Evolutionary conservation across 352 stramenopile genomes (phyloP).

Genomic region (Phytophthora boehmeriae): DNA sequence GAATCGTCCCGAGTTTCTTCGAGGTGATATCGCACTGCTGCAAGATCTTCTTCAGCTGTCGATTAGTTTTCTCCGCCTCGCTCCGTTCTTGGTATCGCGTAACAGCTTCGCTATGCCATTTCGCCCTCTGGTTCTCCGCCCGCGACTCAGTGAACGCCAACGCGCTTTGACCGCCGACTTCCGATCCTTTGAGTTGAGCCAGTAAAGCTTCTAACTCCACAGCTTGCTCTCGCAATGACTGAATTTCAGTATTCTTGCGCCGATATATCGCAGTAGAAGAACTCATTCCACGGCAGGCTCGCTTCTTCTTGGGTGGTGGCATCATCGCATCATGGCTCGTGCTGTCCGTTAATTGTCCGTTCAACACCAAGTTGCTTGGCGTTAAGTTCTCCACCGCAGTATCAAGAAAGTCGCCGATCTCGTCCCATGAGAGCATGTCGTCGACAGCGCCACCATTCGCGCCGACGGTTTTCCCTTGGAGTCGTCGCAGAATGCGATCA

Average conservation of each 20-base stretch:
- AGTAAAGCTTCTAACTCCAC: constrained; percentile 18
- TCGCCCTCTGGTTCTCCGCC: no score
- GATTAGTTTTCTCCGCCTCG: constrained; percentile 20
- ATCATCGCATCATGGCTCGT: no score
- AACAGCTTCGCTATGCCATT: constrained; percentile 11
- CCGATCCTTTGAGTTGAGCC: constrained; percentile 10
- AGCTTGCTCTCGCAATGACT: constrained; percentile 13
- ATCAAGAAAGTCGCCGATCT: constrained; percentile 2
- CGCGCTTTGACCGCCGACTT: no score
- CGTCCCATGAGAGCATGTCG: not conserved
- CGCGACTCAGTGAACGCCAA: not conserved
- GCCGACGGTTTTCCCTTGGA: not conserved
- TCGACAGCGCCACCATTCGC: not conserved
- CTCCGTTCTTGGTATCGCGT: constrained; percentile 15
- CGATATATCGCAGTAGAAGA: constrained; percentile 22
- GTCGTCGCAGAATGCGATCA: constrained; percentile 17
- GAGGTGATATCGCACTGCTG: constrained; percentile 11
- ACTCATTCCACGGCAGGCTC: not conserved
- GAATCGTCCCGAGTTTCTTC: not conserved
- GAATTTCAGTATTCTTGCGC: constrained; percentile 16
- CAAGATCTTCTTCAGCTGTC: constrained; percentile 15
- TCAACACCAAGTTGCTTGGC: not conserved
- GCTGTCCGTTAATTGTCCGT: not conserved
- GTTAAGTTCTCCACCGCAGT: not conserved
- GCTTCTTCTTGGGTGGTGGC: constrained; percentile 8